phyloP scores from a whole-genome alignment of 1,139 yeast genomes.

The Yamadazyma pseudoaaseri region DNA sequence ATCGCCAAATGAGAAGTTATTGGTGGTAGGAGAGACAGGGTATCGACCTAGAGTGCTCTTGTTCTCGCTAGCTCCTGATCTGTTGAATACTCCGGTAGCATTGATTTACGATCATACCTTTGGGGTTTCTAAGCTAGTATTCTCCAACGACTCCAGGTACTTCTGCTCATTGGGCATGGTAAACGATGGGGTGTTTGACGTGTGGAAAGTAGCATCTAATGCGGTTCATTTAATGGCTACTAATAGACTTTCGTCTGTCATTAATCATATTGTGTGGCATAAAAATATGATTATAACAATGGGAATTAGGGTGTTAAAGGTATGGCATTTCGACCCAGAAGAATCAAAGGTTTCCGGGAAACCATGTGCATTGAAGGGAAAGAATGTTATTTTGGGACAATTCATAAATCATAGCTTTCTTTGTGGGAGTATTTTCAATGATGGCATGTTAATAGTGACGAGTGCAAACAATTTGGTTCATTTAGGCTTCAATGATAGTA shows the following conservation, averaged over 20 bases:
- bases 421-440: too few relatives aligned
- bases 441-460: too few relatives aligned
- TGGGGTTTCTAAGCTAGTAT: slow-evolving; percentile 55
- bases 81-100: slow-evolving; percentile 47
- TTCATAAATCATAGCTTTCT: slow-evolving; percentile 49
- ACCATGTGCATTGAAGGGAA: slow-evolving; percentile 47
- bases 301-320: slow-evolving; percentile 59
- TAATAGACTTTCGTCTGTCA: slow-evolving; percentile 59
- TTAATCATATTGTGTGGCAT: slow-evolving; percentile 58
- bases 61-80: slow-evolving; percentile 55
- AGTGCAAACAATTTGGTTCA: too few relatives aligned
- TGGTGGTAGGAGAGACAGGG: slow-evolving; percentile 71
- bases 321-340: slow-evolving; percentile 49
- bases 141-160: slow-evolving; percentile 55
- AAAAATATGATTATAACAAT: slow-evolving; percentile 47
- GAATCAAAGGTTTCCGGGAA: slow-evolving; percentile 10
- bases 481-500: too few relatives aligned
- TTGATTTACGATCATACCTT: slow-evolving; percentile 60
- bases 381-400: slow-evolving; percentile 55
- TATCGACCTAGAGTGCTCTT: slow-evolving; percentile 62
- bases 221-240: slow-evolving; percentile 35
- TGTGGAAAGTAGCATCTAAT: slow-evolving; percentile 46
- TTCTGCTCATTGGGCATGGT: slow-evolving; percentile 61
- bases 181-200: slow-evolving; percentile 63
- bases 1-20: slow-evolving; percentile 48